Base-by-base conservation (phyloP, 2,329 filamentous ascomycete genomes). In the Aspergillus spinulosporus region DNA sequence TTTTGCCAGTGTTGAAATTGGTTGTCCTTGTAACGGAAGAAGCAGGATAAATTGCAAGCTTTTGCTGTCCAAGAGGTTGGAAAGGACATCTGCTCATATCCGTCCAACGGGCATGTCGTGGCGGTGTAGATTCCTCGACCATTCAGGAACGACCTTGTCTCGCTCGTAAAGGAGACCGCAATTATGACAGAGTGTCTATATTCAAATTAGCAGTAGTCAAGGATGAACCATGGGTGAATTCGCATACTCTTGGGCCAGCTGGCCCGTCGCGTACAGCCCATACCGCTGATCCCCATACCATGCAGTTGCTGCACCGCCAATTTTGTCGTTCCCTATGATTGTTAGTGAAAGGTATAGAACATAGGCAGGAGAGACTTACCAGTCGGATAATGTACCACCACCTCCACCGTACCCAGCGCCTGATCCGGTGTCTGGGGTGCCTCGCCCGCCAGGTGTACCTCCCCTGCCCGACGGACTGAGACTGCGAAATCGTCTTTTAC, bases 261-360 rank as follows among this genome's bases (percentile, higher is more conserved):
- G 94, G 94, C 28, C 94, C 94, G 75, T 97, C 92, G 66, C 94
- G 82, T 2, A 97, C 93, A 48, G 90, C 92, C 94, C 94, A 99
- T 6, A 97, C 91, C 29, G 91, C 89, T 48, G 88, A 88, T 12
- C 93, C 94, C 86, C 89, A 93, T 34, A 97, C 86, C 58, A 82
- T 82, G 73, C 94, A 99, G 74, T 97, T 93, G 44, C 80, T 80
- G 75, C 94, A 99, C 60, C 90, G 84, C 94, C 94, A 99, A 43
- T 82, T 86, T 61, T 84, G 80, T 64, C 92, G 83, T 78, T 97
- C 94, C 67, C 82, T 82, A 58, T 12, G 54, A 28, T 42, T n/a
- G 46, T 66, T 52, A 63, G 57, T 6, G 28, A 9, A 11, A 3
- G 26, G 15, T 11, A n/a, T 12, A 45, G 4, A 26, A 52, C 12